Percentiles rank a stretch among this genome's conserved stretches.
Evolutionary conservation across 2,329 filamentous ascomycete genomes (phyloP).

Genomic region (Didymosphaeria variabile): DNA sequence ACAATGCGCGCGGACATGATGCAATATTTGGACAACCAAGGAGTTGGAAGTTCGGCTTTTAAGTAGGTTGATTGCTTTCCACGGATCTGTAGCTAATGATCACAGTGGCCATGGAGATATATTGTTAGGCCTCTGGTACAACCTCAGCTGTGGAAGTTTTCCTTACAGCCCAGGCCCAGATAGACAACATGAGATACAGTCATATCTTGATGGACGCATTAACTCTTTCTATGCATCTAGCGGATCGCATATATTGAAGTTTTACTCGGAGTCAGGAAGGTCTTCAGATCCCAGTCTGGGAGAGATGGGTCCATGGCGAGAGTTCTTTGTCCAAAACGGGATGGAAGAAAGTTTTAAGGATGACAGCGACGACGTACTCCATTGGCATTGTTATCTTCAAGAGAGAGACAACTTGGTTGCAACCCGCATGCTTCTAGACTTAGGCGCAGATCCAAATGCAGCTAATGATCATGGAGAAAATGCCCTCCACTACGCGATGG

Average conservation of each 20-base stretch:
- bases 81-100: not conserved
- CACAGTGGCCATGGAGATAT: not conserved
- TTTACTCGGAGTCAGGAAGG: too few species aligned
- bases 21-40: constrained; percentile 15
- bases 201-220: not conserved
- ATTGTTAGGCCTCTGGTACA: not conserved
- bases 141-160: not conserved
- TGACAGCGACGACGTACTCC: not conserved
- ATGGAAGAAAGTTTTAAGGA: not conserved
- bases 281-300: too few species aligned
- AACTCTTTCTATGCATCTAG: not conserved
- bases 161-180: not conserved
- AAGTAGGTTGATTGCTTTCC: not conserved
- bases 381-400: not conserved
- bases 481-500: not conserved
- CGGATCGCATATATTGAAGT: too few species aligned
- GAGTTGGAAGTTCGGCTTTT: not conserved
- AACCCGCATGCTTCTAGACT: not conserved
- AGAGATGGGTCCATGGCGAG: not conserved
- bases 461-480: not conserved
- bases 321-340: not conserved
- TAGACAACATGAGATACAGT: not conserved
- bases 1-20: not conserved
- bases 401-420: not conserved
- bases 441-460: not conserved